Evolutionary conservation across 1,284 basidiomycete species (phyloP), one percentile per base, ranked within the genome.

Genomic region (Spongiforma sp.): DNA sequence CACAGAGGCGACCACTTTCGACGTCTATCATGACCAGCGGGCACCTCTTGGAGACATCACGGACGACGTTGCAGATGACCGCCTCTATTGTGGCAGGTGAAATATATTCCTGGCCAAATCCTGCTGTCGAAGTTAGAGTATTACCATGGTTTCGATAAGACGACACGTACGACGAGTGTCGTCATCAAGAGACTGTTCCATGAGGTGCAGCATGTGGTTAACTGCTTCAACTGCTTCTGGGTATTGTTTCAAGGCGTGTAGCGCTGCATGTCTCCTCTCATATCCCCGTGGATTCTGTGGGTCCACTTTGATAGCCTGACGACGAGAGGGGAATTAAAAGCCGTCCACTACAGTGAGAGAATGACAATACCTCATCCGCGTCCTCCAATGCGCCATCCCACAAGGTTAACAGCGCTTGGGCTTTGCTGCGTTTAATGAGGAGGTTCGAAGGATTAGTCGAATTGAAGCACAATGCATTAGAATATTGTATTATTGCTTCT

Each of bases 371-470:
- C 2, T 65, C 19, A 39, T 64, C 41, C 21, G 63, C 63, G 5
- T 64, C 63, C n/a, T 34, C 33, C 21, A 64, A 30, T 1, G 63
- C 63, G 12, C 54, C 57, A 5, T 26, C 21, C 63, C 63, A 65
- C 15, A 14, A 54, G 6, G 17, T 52, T 14, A 53, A 2, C 4
- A 12, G 26, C 24, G 24, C 59, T 41, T 14, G n/a, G 3, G 50
- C 63, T 12, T 57, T 66, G 60, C 66, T 66, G 28, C 62, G 61
- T n/a, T 71, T 66, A 4, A 58, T 39, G 14, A 72, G 41, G 11
- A 68, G 62, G n/a, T 48, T 50, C 0, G 28, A 36, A 7, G 59
- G 36, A 14, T 58, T 48, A 4, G 37, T 32, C 8, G 65, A 55
- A 53, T 53, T 24, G 4, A 60, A 37, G 3, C 57, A 46, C 33